Conservation (phyloP, 495 filamentous ascomycete genomes). For the Astrothelium macrocarpum region DNA sequence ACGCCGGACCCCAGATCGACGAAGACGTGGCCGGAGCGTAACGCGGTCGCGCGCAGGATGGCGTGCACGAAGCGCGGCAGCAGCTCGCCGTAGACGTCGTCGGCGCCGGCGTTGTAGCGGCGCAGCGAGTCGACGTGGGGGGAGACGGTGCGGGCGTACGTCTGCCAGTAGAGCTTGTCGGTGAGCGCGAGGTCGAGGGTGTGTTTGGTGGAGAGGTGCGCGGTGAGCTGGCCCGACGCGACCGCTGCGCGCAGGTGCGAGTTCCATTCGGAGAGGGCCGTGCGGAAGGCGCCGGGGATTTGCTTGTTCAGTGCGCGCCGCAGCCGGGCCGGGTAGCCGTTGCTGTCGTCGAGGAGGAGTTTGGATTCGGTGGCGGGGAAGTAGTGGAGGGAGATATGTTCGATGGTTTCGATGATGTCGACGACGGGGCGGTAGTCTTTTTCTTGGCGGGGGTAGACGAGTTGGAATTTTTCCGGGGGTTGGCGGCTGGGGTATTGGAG, state of each 20-base stretch:
- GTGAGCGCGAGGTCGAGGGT: conserved; percentile 59
- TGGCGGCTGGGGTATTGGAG: conserved; percentile 32
- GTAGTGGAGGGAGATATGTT: conserved; percentile 63
- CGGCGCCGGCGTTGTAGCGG: conserved; percentile 75
- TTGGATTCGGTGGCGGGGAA: conserved; percentile 55
- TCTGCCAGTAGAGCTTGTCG: conserved; percentile 74
- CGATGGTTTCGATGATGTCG: conserved; percentile 74
- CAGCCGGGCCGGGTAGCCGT: conserved; percentile 61
- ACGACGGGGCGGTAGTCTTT: conserved; percentile 72
- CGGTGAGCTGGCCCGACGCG: conserved; percentile 53
- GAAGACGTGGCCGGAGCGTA: conserved; percentile 75
- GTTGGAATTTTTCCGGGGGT: conserved; percentile 47
- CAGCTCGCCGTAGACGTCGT: conserved; percentile 92
- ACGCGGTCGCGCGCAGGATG: conserved; percentile 65
- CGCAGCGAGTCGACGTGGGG: conserved; percentile 71
- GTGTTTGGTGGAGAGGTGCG: conserved; percentile 55
- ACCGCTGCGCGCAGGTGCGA: conserved; percentile 24
- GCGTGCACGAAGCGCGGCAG: conserved; percentile 71
- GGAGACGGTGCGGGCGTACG: conserved; percentile 85
- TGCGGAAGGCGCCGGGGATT: conserved; percentile 57
- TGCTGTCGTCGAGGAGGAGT: conserved; percentile 60
- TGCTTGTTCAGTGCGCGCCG: conserved; percentile 55
- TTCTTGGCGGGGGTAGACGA: conserved; percentile 60
- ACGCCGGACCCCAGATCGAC: conserved; percentile 92
- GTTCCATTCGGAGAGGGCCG: conserved; percentile 69